phyloP scores from a whole-genome alignment of 75 land plant species.

The Chamaecyparis obtusa region DNA sequence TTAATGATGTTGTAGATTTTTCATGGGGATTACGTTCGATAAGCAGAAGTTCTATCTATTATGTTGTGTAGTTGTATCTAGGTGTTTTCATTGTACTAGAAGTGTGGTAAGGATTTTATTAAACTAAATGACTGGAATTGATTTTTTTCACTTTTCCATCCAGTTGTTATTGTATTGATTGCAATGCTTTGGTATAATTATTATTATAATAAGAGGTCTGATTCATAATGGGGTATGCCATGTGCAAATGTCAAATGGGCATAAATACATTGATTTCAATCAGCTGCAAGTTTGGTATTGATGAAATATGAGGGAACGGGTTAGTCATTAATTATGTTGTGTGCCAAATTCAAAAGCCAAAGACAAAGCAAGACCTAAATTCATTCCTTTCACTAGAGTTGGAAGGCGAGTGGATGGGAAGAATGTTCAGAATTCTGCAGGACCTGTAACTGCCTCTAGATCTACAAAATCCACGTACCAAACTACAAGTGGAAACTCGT shows the following conservation, averaged over 20 bases:
- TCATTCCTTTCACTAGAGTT: conserved; percentile 28
- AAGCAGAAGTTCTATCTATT: too few species aligned
- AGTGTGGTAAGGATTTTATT: too few species aligned
- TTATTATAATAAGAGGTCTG: too few species aligned
- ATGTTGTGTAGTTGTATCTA: too few species aligned
- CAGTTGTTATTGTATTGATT: not conserved
- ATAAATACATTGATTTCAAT: not conserved
- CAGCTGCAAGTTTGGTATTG: not conserved
- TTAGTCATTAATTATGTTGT: not conserved
- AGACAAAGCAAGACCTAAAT: conserved; percentile 7
- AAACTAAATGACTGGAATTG: too few species aligned
- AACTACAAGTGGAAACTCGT: not conserved
- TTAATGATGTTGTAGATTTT: too few species aligned
- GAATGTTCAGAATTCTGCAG: not conserved
- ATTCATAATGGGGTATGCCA: not conserved
- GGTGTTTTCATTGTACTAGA: too few species aligned
- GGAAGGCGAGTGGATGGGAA: conserved; percentile 39
- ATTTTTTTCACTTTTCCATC: not conserved
- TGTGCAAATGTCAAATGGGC: not conserved
- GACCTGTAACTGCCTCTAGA: conserved; percentile 4
- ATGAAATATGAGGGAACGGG: not conserved
- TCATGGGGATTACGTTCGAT: too few species aligned
- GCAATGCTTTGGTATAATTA: not conserved
- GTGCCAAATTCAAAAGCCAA: conserved; percentile 9
- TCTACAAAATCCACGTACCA: not conserved